Conservation (phyloP, 2,329 filamentous ascomycete species). For the Daldinia sp. region DNA sequence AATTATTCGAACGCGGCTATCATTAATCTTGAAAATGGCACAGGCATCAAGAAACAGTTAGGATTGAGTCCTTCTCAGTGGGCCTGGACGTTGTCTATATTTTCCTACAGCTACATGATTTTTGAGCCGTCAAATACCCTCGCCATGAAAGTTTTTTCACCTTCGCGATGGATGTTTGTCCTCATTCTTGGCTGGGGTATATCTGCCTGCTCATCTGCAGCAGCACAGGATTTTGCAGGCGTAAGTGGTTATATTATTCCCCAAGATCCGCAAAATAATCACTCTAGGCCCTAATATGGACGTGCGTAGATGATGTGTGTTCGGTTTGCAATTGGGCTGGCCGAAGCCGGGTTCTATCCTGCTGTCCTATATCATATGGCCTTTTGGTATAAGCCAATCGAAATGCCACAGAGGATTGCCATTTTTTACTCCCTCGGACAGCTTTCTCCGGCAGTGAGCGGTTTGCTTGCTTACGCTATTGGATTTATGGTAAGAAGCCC, state of each 20-base stretch:
- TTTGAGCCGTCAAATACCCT: slow-evolving; percentile 57
- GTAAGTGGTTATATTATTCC: slow-evolving; percentile 14
- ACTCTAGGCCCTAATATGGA: slow-evolving; percentile 4
- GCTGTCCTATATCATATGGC: slow-evolving; percentile 55
- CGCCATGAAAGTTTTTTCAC: slow-evolving; percentile 53
- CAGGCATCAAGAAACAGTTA: slow-evolving; percentile 56
- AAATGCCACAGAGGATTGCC: slow-evolving; percentile 54
- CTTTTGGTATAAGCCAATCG: slow-evolving; percentile 55
- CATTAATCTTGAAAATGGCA: slow-evolving; percentile 56
- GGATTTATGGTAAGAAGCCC: slow-evolving; percentile 50
- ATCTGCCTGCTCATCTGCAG: slow-evolving; percentile 53
- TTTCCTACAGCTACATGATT: slow-evolving; percentile 56
- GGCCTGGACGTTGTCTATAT: slow-evolving; percentile 57
- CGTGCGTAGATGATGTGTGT: slow-evolving; percentile 52
- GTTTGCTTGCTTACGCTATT: slow-evolving; percentile 55
- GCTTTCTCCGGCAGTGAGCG: slow-evolving; percentile 52
- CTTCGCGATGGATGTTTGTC: slow-evolving; percentile 54
- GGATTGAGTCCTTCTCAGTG: slow-evolving; percentile 51
- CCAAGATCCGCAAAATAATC: not conserved
- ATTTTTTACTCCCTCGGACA: slow-evolving; percentile 55
- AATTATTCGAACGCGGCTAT: slow-evolving; percentile 58
- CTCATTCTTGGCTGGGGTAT: slow-evolving; percentile 54
- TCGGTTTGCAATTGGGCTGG: slow-evolving; percentile 54
- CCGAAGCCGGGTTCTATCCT: slow-evolving; percentile 55
- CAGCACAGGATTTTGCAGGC: slow-evolving; percentile 52